Evolutionary conservation across 2,329 filamentous ascomycete species (phyloP), one percentile per base, ranked within the genome.

Genomic region (Ceratocystis papillata): DNA sequence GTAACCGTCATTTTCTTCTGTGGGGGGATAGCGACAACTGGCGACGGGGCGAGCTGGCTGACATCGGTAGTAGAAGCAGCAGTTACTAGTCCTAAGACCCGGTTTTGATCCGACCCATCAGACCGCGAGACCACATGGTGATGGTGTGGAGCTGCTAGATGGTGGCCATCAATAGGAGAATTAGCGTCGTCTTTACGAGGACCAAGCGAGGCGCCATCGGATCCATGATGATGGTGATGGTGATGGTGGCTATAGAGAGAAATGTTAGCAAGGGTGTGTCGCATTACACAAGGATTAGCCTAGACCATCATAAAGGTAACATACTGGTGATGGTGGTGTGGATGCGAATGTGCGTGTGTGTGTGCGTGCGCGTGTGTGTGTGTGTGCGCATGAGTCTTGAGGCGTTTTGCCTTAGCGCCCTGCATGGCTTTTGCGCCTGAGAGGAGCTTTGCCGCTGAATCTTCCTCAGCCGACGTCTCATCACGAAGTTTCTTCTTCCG

Each of bases 401-500:
- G 74, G 68, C 86, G 85, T 72, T 91, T 89, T 66, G 82, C 81
- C 55, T 79, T 78, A 61, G 79, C 80, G 1, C 86, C 85, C 1
- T 87, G 86, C 12, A 78, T 78, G 70, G 84, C 79, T 30, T 85
- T 86, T 17, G 28, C 28, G 22, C 53, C 53, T n/a, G 28, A 22
- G 17, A 30, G 25, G 17, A 10, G 8, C n/a, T 59, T 59, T n/a
- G 53, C 25, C 44, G 81, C 82, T 67, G 79, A 83, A 67, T 94
- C 89, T 68, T 85, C 90, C 41, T 79, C 79, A 69, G 81, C 83
- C 37, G 74, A 74, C 2, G 90, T 87, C 57, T 94, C 90, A 64
- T 96, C 89, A 72, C 90, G 90, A 1, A 86, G 78, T 74, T 90
- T 89, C 68, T 89, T 80, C 67, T 86, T 81, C 72, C 85, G 85